These are phyloP conservation scores for Bothriochloa decipiens DNA, from an alignment of 176 grass and related monocot species.

Conservation along the genomic window DNA sequence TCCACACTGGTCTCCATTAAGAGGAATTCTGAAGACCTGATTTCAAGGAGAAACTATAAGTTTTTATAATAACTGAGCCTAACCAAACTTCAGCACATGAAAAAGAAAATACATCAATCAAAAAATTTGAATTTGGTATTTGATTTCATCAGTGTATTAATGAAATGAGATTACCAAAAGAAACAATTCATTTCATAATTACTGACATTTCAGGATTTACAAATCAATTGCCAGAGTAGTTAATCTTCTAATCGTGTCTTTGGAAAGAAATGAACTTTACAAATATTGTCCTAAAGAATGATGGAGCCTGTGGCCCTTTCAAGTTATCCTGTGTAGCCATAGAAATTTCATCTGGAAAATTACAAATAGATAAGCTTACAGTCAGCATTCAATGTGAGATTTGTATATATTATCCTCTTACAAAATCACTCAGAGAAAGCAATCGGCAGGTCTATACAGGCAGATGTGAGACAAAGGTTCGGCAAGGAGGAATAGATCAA, in stretches of 20 bases:
- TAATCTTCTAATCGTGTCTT: background rate
- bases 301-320: background rate
- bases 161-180: conserved; percentile 21
- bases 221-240: no score
- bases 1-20: conserved; percentile 82
- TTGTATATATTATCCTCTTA: conserved; percentile 25
- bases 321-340: conserved; percentile 1
- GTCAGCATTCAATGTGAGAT: conserved; percentile 4
- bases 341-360: background rate
- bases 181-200: background rate
- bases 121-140: conserved; percentile 6
- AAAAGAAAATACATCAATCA: background rate
- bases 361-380: background rate
- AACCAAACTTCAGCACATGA: conserved; percentile 13
- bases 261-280: background rate
- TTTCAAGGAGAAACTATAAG: conserved; percentile 38
- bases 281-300: conserved; percentile 12
- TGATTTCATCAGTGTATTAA: conserved; percentile 12
- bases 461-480: background rate
- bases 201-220: background rate
- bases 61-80: conserved; percentile 28
- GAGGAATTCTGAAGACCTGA: conserved; percentile 82
- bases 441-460: background rate
- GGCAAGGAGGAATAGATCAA: background rate
- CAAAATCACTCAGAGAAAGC: background rate